These are phyloP conservation scores for Pyrenophora tritici-repentis DNA, from an alignment of 2,329 filamentous ascomycete genomes.

Conservation along the genomic window DNA sequence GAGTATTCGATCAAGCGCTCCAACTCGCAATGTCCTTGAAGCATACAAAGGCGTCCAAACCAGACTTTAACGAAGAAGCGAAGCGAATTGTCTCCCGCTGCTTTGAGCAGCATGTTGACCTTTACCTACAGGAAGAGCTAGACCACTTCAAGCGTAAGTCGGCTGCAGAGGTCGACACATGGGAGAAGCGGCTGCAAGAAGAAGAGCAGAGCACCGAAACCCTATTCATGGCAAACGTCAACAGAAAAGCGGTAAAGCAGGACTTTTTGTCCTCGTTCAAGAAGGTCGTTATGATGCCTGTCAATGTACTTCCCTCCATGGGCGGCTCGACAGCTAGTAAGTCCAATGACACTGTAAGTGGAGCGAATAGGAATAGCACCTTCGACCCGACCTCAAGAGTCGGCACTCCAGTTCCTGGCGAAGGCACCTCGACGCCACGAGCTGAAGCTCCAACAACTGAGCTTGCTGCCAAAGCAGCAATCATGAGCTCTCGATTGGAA, in stretches of 20 bases:
- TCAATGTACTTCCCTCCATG: slow-evolving; percentile 81
- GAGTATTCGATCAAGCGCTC: slow-evolving; percentile 83
- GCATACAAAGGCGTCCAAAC: slow-evolving; percentile 66
- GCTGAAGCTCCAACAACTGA: slow-evolving; percentile 82
- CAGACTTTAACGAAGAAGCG: slow-evolving; percentile 67
- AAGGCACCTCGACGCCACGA: slow-evolving; percentile 45
- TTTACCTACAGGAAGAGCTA: slow-evolving; percentile 90
- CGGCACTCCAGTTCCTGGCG: slow-evolving; percentile 47
- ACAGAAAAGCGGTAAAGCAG: slow-evolving; percentile 91
- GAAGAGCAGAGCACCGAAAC: slow-evolving; percentile 90
- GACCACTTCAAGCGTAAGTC: slow-evolving; percentile 80
- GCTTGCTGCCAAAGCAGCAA: slow-evolving; percentile 92
- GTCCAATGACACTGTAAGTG: slow-evolving; percentile 29
- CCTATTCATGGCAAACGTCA: slow-evolving; percentile 95
- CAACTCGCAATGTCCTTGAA: slow-evolving; percentile 75
- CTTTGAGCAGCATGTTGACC: slow-evolving; percentile 91
- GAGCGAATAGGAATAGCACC: slow-evolving; percentile 33
- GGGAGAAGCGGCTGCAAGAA: slow-evolving; percentile 91
- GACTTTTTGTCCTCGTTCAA: slow-evolving; percentile 97
- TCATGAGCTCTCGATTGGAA: slow-evolving; percentile 93
- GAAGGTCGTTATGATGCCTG: slow-evolving; percentile 99
- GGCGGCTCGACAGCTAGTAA: slow-evolving; percentile 45
- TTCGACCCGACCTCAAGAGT: slow-evolving; percentile 38
- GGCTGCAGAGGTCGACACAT: slow-evolving; percentile 75
- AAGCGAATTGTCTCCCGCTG: slow-evolving; percentile 71